Conservation (phyloP, 371 early-diverging fungal species). For the Umbelopsis sp. region DNA sequence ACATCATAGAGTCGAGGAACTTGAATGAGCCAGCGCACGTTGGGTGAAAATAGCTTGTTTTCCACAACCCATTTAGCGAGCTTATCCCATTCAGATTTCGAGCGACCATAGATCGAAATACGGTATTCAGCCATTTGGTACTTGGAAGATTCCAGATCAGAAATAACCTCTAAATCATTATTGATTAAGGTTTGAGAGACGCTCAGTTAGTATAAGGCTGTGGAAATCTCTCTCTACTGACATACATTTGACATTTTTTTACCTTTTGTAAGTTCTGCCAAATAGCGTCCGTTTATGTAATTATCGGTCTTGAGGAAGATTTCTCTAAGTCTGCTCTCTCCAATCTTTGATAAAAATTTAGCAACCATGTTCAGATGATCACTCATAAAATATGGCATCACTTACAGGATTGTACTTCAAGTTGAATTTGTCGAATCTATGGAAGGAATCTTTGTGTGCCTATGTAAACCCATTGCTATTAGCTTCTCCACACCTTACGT, state of each 20-base stretch:
- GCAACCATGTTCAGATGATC: slow-evolving; percentile 79
- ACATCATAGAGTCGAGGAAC: slow-evolving; percentile 94
- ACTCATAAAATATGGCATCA: slow-evolving; percentile 43
- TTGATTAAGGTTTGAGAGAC: neutral
- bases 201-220: too few relatives aligned
- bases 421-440: slow-evolving; percentile 98
- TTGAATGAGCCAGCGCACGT: slow-evolving; percentile 98
- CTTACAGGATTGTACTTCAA: slow-evolving; percentile 90
- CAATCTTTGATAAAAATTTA: slow-evolving; percentile 81
- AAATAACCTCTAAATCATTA: slow-evolving; percentile 74
- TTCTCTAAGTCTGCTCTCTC: slow-evolving; percentile 77
- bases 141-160: slow-evolving; percentile 94
- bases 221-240: neutral
- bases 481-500: neutral
- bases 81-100: slow-evolving; percentile 90
- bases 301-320: slow-evolving; percentile 98
- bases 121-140: slow-evolving; percentile 96
- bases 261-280: slow-evolving; percentile 95
- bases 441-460: slow-evolving; percentile 85
- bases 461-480: slow-evolving; percentile 9
- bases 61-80: slow-evolving; percentile 95
- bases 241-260: neutral
- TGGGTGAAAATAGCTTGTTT: slow-evolving; percentile 88
- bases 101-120: slow-evolving; percentile 90
- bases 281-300: slow-evolving; percentile 86